These are phyloP conservation scores for Vaccinium macrocarpon DNA, from an alignment of 148 eudicot genomes.

Conservation along the genomic window DNA sequence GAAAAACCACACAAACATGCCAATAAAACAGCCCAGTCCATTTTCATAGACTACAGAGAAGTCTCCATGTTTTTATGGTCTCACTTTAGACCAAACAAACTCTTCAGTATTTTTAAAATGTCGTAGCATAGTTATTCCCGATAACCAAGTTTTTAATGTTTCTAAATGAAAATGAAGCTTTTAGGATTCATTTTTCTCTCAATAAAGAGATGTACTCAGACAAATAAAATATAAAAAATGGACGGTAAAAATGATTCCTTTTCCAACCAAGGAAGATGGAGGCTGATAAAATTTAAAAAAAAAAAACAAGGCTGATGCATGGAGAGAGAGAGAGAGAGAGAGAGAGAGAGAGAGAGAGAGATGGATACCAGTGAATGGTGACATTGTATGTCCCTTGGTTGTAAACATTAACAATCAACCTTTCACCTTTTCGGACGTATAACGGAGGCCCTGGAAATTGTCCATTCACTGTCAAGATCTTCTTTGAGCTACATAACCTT, in stretches of 20 bases:
- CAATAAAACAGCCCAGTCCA: too few species aligned
- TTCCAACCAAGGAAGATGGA: too few species aligned
- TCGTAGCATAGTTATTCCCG: background rate
- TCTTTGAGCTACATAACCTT: slow-evolving; percentile 5
- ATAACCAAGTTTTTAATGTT: background rate
- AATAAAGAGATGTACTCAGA: background rate
- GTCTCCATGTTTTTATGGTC: too few species aligned
- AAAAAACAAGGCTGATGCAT: too few species aligned
- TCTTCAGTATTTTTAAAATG: background rate
- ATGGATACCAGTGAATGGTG: slow-evolving; percentile 13
- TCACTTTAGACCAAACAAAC: background rate
- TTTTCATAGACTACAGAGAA: too few species aligned
- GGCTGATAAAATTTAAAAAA: too few species aligned
- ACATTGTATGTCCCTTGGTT: background rate
- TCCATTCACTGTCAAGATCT: slow-evolving; percentile 12
- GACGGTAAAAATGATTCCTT: too few species aligned
- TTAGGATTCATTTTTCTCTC: background rate
- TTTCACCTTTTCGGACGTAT: background rate
- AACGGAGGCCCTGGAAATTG: slow-evolving; percentile 1
- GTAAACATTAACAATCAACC: background rate
- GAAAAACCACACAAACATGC: too few species aligned
- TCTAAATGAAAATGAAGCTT: background rate
- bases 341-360: slow-evolving; percentile 17
- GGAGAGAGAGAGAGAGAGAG: background rate
- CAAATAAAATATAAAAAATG: too few species aligned